Base-by-base conservation (phyloP, 805 yeast genomes). In the Monosporozyma solicola region DNA sequence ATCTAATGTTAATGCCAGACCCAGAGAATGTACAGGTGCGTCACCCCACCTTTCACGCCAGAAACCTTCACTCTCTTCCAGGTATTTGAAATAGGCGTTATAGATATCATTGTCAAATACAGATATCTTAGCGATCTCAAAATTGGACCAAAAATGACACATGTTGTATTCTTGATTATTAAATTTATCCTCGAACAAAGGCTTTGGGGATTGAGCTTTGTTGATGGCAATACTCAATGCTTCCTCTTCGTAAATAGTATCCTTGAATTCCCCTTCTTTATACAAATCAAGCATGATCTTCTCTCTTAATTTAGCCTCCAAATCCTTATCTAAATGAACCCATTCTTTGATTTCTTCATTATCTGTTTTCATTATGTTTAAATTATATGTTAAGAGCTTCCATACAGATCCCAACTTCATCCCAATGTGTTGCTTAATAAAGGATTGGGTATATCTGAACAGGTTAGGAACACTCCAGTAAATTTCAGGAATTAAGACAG, bases 1-100 rank as follows among this genome's bases (percentile, higher is more conserved):
- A 54, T 85, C 76, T 45, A 91, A 72, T 60, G 86, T 74, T 78
- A 94, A 76, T 0, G 90, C 92, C 4, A 86, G 80, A 0, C 95
- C 98, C 22, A 94, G 69, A 0, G 97, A 84, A 66, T 90, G 97
- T 5, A 92, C 83, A 0, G 97, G 96, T 0, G 97, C 97, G 74
- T 92, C 98, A 2, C 98, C 98, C 98, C 98, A 92, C 63, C 99
- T 73, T 67, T 94, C 97, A 51, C 79, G 77, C 76, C 83, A 90
- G 63, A 92, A 91, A 0, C 98, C 97, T 9, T 91, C 88, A 4
- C 81, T 72, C 3, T 68, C 49, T 53, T 94, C 97, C 49, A 92
- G 68, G 59, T 74, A 79, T 43, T 82, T 71, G 68, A 88, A 88
- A 66, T 84, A 91, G 29, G 74, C 74, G 51, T 80, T 75, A 68